Conservation (phyloP, 1,284 basidiomycete genomes). For the Pascua guehoae region DNA sequence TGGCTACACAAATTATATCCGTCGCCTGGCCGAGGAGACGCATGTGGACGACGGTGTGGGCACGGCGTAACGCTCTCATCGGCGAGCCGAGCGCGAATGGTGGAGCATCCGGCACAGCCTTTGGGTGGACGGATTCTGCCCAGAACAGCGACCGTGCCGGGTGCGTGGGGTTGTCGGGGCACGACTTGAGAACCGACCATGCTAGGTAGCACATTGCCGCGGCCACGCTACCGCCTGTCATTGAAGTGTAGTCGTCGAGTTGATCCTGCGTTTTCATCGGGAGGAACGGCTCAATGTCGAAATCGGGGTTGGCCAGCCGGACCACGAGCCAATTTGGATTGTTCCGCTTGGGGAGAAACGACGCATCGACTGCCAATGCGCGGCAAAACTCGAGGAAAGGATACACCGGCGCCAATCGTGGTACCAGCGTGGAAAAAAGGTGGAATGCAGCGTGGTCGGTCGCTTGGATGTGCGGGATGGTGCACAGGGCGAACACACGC, state of each 20-base stretch:
- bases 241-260: constrained; percentile 49
- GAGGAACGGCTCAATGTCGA: constrained; percentile 20
- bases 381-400: constrained; percentile 50
- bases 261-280: constrained; percentile 48
- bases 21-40: constrained; percentile 50
- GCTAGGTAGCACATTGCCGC: constrained; percentile 50
- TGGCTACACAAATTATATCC: constrained; percentile 50
- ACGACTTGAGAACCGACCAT: constrained; percentile 37
- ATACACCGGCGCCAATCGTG: constrained; percentile 41
- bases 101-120: background rate
- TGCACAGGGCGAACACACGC: constrained; percentile 13
- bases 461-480: constrained; percentile 22
- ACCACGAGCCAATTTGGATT: constrained; percentile 2
- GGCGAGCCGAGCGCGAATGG: constrained; percentile 1
- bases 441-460: constrained; percentile 40
- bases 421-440: constrained; percentile 42
- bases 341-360: constrained; percentile 19
- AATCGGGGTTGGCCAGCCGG: constrained; percentile 3
- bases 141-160: constrained; percentile 22
- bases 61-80: constrained; percentile 2
- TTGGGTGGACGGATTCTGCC: constrained; percentile 6
- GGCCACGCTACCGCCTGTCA: constrained; percentile 51
- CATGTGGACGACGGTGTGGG: constrained; percentile 17
- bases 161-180: background rate
- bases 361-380: constrained; percentile 48